A percentile compares a stretch with the other conserved stretches of the same genome.
Conservation (phyloP, 306 rosid genomes). For the Malus sylvestris region DNA sequence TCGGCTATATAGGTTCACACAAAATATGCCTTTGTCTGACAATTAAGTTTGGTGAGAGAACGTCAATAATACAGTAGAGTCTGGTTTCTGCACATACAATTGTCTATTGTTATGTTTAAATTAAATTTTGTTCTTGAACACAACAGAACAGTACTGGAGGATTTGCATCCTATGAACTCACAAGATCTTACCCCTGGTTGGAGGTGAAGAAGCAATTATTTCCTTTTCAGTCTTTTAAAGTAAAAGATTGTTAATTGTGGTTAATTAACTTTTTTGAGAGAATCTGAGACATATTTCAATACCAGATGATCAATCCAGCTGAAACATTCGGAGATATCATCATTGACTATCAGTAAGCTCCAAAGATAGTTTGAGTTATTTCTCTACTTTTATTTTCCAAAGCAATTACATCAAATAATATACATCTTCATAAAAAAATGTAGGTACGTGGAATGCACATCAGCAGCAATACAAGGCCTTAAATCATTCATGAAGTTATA, state of each 20-base stretch:
- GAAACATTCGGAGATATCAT: conserved; percentile 58
- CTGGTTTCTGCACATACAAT: background rate
- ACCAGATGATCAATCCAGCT: conserved; percentile 55
- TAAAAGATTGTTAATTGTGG: background rate
- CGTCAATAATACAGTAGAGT: background rate
- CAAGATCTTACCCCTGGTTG: conserved; percentile 67
- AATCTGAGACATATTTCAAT: background rate
- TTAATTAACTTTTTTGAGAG: background rate
- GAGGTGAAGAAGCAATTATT: conserved; percentile 36
- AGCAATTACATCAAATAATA: background rate
- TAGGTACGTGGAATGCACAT: conserved; percentile 70
- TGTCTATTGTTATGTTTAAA: background rate
- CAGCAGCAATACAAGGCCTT: conserved; percentile 58
- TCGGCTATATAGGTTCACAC: background rate
- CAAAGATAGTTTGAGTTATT: background rate
- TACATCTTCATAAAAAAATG: background rate
- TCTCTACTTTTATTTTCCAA: background rate
- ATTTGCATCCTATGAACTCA: conserved; percentile 77
- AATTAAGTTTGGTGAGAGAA: background rate
- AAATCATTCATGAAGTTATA: conserved; percentile 26
- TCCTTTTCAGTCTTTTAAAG: background rate
- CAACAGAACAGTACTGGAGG: conserved; percentile 64
- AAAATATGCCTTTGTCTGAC: background rate
- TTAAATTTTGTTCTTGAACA: background rate
- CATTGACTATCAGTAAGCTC: conserved; percentile 66